Conservation (phyloP, 148 eudicot species). For the Silene conica region DNA sequence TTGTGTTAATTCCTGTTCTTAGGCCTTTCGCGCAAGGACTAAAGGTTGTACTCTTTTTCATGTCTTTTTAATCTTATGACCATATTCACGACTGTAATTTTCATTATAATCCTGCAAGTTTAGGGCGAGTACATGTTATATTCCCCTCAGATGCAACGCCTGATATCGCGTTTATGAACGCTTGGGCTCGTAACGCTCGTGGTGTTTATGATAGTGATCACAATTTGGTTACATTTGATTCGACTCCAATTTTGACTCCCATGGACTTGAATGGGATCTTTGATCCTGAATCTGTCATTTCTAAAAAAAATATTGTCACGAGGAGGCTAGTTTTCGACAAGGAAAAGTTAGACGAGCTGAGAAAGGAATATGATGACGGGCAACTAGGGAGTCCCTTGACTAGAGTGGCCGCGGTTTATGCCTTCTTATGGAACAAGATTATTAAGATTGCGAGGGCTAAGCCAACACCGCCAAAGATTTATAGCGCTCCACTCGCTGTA, state of each 20-base stretch:
- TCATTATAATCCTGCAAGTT: no score
- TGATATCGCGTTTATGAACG: no score
- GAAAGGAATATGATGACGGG: not conserved
- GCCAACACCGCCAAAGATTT: not conserved
- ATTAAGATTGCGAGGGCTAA: not conserved
- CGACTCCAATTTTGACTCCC: conserved; percentile 6
- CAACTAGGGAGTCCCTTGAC: not conserved
- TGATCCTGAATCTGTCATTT: not conserved
- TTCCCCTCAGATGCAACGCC: no score
- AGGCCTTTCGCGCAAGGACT: no score
- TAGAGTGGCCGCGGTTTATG: not conserved
- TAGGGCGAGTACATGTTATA: no score
- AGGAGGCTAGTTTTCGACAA: conserved; percentile 5
- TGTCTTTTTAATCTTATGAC: no score
- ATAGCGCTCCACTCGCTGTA: not conserved
- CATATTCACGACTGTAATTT: no score
- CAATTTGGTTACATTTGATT: not conserved
- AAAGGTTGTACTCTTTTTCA: no score
- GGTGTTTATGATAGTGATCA: not conserved
- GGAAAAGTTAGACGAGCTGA: not conserved
- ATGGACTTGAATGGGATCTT: not conserved
- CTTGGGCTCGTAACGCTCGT: no score
- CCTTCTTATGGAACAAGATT: not conserved
- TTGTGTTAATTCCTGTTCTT: no score
- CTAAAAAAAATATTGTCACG: not conserved